These are phyloP conservation scores for Hypoxylon sp. DNA, from an alignment of 2,329 filamentous ascomycete genomes.

Conservation along the genomic window DNA sequence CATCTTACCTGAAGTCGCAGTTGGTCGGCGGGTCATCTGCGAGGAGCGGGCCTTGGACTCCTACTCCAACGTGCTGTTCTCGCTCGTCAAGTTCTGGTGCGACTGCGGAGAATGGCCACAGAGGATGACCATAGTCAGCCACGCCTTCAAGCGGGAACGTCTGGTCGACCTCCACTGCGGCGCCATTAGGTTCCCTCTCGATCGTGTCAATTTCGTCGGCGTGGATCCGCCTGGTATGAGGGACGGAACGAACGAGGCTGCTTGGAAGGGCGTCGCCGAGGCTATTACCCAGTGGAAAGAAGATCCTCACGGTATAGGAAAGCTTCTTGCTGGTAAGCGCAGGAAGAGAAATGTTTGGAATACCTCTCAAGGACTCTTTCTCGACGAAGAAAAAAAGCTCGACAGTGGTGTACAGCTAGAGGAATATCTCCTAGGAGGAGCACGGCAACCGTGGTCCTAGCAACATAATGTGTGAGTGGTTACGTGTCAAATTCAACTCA, in stretches of 20 bases:
- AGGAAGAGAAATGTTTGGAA: slow-evolving; percentile 62
- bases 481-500: slow-evolving; percentile 3
- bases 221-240: slow-evolving; percentile 70
- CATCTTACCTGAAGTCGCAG: slow-evolving; percentile 46
- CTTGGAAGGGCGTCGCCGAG: slow-evolving; percentile 56
- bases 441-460: slow-evolving; percentile 56
- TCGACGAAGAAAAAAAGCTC: slow-evolving; percentile 48
- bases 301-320: slow-evolving; percentile 65
- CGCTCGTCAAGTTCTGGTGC: slow-evolving; percentile 68
- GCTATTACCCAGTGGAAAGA: slow-evolving; percentile 62
- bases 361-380: slow-evolving; percentile 59
- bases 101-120: slow-evolving; percentile 66
- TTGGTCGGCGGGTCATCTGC: slow-evolving; percentile 60
- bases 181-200: slow-evolving; percentile 67
- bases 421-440: slow-evolving; percentile 57
- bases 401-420: slow-evolving; percentile 56
- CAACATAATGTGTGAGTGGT: background rate
- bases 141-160: slow-evolving; percentile 74
- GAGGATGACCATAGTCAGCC: slow-evolving; percentile 72
- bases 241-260: slow-evolving; percentile 53
- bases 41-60: slow-evolving; percentile 85
- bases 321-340: slow-evolving; percentile 61
- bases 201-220: slow-evolving; percentile 66
- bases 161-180: slow-evolving; percentile 73
- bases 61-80: slow-evolving; percentile 86